A percentile compares a stretch with the other conserved stretches of the same genome.
Evolutionary conservation across 2,329 filamentous ascomycete species (phyloP).

Genomic region (Teratosphaeria nubilosa): DNA sequence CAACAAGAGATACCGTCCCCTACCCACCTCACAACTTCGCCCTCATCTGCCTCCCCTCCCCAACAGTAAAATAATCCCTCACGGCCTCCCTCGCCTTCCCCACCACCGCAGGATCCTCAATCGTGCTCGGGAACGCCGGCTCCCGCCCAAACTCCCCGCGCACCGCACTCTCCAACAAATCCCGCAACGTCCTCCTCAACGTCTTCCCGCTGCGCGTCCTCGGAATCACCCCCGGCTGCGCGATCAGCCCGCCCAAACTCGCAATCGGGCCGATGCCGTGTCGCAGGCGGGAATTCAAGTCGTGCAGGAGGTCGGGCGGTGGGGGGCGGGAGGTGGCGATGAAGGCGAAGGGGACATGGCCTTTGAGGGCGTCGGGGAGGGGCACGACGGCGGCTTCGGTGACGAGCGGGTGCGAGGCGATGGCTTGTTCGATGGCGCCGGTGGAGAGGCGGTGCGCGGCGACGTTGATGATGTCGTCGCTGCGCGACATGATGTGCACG

Average conservation of each 20-base stretch:
- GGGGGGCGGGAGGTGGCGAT: slow-evolving; percentile 50
- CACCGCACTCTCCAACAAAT: slow-evolving; percentile 73
- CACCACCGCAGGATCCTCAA: slow-evolving; percentile 70
- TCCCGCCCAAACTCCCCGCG: slow-evolving; percentile 61
- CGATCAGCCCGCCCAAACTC: slow-evolving; percentile 72
- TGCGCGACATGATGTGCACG: slow-evolving; percentile 52
- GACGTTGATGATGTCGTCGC: slow-evolving; percentile 91
- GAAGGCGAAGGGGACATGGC: slow-evolving; percentile 86
- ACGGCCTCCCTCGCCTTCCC: slow-evolving; percentile 62
- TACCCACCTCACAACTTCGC: slow-evolving; percentile 21
- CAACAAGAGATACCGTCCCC: neutral
- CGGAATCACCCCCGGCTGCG: slow-evolving; percentile 77
- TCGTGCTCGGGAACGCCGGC: slow-evolving; percentile 69
- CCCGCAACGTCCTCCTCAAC: slow-evolving; percentile 66
- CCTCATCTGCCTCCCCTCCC: slow-evolving; percentile 22
- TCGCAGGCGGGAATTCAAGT: slow-evolving; percentile 64
- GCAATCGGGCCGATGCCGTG: slow-evolving; percentile 82
- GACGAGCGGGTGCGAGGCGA: slow-evolving; percentile 67
- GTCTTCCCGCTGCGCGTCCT: slow-evolving; percentile 92
- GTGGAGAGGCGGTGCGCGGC: slow-evolving; percentile 85
- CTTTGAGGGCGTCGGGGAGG: slow-evolving; percentile 77
- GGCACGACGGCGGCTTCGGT: slow-evolving; percentile 80
- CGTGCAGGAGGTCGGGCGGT: slow-evolving; percentile 40
- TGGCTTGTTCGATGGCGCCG: slow-evolving; percentile 81
- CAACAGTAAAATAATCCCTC: slow-evolving; percentile 59